phyloP scores from a whole-genome alignment of 2,329 filamentous ascomycete species.

The Cladosporium halotolerans region DNA sequence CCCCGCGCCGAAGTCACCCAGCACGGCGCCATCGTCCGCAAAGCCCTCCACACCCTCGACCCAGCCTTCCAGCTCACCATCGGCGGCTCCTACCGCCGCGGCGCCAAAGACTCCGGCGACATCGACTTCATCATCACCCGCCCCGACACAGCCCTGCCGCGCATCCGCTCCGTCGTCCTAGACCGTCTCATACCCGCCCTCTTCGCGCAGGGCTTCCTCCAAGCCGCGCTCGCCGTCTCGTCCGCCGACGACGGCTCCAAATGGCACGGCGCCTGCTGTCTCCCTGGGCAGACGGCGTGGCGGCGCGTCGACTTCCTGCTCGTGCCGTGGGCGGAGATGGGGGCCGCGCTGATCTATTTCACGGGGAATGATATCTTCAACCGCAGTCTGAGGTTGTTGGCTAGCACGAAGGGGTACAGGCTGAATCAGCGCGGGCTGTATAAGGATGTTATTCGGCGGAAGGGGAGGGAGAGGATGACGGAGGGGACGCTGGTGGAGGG shows the following conservation, averaged over 20 bases:
- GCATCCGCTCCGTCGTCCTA: conserved; percentile 58
- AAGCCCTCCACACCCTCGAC: conserved; percentile 56
- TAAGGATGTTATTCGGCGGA: conserved; percentile 59
- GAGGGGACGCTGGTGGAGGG: conserved; percentile 69
- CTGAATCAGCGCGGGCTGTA: conserved; percentile 81
- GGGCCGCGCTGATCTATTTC: conserved; percentile 87
- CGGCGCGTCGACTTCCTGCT: conserved; percentile 78
- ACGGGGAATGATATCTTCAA: conserved; percentile 96
- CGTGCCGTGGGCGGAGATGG: conserved; percentile 71
- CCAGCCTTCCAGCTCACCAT: conserved; percentile 62
- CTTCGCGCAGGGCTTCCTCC: conserved; percentile 58
- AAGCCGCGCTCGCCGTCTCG: conserved; percentile 55
- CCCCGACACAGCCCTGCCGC: conserved; percentile 48
- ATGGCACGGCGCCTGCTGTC: conserved; percentile 79
- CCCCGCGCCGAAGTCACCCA: conserved; percentile 67
- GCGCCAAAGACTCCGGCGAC: conserved; percentile 67
- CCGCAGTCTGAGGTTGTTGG: conserved; percentile 72
- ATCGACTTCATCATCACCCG: conserved; percentile 82
- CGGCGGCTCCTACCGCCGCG: conserved; percentile 79
- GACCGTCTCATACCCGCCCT: conserved; percentile 58
- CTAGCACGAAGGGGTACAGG: conserved; percentile 73
- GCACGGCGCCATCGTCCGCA: conserved; percentile 60
- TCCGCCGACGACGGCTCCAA: conserved; percentile 61
- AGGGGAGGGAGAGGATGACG: conserved; percentile 53
- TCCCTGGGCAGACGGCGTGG: conserved; percentile 61